These are phyloP conservation scores for Lodderomyces elongisporus DNA, from an alignment of 1,139 yeast genomes.

Conservation along the genomic window DNA sequence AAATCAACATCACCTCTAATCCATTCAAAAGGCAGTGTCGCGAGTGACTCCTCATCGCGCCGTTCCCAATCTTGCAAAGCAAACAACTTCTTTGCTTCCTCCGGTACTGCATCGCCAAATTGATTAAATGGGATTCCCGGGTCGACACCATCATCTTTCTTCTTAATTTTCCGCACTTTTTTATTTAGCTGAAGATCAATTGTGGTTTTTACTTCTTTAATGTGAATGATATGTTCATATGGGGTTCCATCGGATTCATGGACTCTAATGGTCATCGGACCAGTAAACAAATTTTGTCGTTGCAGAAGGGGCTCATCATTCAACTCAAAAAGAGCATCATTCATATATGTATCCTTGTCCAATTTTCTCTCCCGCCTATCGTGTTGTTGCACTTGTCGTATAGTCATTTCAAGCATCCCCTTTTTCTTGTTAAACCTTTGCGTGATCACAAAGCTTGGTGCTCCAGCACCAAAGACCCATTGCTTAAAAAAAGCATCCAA, in stretches of 20 bases:
- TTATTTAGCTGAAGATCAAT: slow-evolving; percentile 94
- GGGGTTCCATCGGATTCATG: slow-evolving; percentile 99
- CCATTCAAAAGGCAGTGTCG: slow-evolving; percentile 95
- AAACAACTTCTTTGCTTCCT: slow-evolving; percentile 56
- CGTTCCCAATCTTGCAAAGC: slow-evolving; percentile 66
- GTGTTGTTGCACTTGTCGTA: slow-evolving; percentile 75
- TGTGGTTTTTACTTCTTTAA: slow-evolving; percentile 80
- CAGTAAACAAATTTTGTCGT: slow-evolving; percentile 59
- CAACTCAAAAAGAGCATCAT: slow-evolving; percentile 39
- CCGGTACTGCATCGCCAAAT: slow-evolving; percentile 67
- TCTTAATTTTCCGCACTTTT: slow-evolving; percentile 72
- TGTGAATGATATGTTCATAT: slow-evolving; percentile 91
- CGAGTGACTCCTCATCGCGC: slow-evolving; percentile 58
- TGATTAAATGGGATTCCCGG: slow-evolving; percentile 45
- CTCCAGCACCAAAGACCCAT: slow-evolving; percentile 90
- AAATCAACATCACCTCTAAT: slow-evolving; percentile 92
- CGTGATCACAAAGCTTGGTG: slow-evolving; percentile 81
- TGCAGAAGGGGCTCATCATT: slow-evolving; percentile 37
- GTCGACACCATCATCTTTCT: slow-evolving; percentile 47
- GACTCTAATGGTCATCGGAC: slow-evolving; percentile 94
- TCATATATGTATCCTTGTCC: slow-evolving; percentile 34
- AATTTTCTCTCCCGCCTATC: slow-evolving; percentile 43
- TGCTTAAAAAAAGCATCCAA: slow-evolving; percentile 82
- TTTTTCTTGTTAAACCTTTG: slow-evolving; percentile 92
- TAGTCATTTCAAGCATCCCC: slow-evolving; percentile 90